A percentile compares a stretch with the other conserved stretches of the same genome.
These are phyloP conservation scores for Mycothermus thermophilus DNA, from an alignment of 495 filamentous ascomycete genomes.

Conservation along the genomic window DNA sequence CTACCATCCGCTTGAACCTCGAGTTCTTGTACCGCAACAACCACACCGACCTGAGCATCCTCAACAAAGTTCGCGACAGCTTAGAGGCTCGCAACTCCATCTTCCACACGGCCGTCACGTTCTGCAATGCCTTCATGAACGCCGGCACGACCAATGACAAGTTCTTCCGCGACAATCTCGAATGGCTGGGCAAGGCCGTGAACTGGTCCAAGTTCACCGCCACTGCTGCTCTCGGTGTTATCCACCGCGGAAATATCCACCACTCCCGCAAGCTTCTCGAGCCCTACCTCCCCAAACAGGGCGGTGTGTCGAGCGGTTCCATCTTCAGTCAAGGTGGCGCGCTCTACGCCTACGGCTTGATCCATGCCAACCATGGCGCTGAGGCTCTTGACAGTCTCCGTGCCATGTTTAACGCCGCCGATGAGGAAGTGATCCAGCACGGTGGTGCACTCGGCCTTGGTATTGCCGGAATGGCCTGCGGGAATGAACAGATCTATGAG, in stretches of 20 bases:
- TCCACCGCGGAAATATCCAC: constrained; percentile 85
- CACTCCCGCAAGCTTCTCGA: constrained; percentile 88
- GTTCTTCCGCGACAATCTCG: constrained; percentile 93
- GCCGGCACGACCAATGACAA: constrained; percentile 95
- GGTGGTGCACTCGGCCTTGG: constrained; percentile 91
- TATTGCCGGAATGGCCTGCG: constrained; percentile 95
- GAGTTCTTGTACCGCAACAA: constrained; percentile 96
- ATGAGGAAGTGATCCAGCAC: constrained; percentile 92
- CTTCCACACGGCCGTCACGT: constrained; percentile 91
- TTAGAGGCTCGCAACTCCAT: constrained; percentile 94
- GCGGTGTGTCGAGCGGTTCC: constrained; percentile 55
- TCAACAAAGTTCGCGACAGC: constrained; percentile 93
- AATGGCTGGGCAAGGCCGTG: constrained; percentile 96
- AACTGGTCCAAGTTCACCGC: constrained; percentile 99
- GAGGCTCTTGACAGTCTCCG: constrained; percentile 82
- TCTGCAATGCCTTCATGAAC: constrained; percentile 98
- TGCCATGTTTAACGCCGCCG: constrained; percentile 69
- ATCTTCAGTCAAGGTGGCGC: constrained; percentile 93
- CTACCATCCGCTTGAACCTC: constrained; percentile 81
- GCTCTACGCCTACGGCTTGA: constrained; percentile 87
- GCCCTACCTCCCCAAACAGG: constrained; percentile 78
- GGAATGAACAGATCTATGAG: constrained; percentile 78
- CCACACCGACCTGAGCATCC: constrained; percentile 63
- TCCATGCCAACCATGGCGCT: constrained; percentile 94
- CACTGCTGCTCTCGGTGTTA: constrained; percentile 90